Conservation (phyloP, 371 early-diverging fungal genomes). For the Smittium culicis region DNA sequence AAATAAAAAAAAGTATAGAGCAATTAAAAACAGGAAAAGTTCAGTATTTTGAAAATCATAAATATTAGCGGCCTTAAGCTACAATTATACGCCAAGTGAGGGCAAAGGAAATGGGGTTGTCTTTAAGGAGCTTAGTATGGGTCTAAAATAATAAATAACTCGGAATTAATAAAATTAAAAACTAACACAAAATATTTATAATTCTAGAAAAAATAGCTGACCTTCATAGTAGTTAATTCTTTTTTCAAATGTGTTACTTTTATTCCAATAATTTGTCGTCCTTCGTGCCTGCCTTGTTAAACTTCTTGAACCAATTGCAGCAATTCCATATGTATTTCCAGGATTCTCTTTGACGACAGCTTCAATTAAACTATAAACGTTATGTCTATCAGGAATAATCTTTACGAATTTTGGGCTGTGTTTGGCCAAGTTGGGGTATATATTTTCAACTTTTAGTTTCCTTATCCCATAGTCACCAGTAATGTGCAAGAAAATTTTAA, state of each 20-base stretch:
- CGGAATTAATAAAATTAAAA: too few relatives aligned
- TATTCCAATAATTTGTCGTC: background rate
- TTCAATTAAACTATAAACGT: conserved; percentile 1
- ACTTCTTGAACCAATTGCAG: background rate
- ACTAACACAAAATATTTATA: too few relatives aligned
- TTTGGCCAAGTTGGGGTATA: background rate
- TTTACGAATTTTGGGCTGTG: background rate
- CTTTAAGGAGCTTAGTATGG: too few relatives aligned
- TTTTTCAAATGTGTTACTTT: too few relatives aligned
- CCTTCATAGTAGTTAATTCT: conserved; percentile 2
- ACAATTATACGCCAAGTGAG: too few relatives aligned
- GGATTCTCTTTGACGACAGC: background rate
- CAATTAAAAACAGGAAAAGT: too few relatives aligned
- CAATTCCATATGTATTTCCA: background rate
- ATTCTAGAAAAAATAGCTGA: too few relatives aligned
- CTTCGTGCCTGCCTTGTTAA: conserved; percentile 1
- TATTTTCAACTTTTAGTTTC: background rate
- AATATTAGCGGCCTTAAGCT: too few relatives aligned
- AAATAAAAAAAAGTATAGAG: too few relatives aligned
- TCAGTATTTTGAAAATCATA: too few relatives aligned
- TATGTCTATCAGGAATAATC: background rate
- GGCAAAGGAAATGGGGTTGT: too few relatives aligned
- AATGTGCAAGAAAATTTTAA: conserved; percentile 1
- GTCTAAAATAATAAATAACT: too few relatives aligned
- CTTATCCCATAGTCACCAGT: background rate